Percentiles rank a stretch among this genome's conserved stretches.
Conservation (phyloP, 495 filamentous ascomycete genomes). For the Neurospora sp. region DNA sequence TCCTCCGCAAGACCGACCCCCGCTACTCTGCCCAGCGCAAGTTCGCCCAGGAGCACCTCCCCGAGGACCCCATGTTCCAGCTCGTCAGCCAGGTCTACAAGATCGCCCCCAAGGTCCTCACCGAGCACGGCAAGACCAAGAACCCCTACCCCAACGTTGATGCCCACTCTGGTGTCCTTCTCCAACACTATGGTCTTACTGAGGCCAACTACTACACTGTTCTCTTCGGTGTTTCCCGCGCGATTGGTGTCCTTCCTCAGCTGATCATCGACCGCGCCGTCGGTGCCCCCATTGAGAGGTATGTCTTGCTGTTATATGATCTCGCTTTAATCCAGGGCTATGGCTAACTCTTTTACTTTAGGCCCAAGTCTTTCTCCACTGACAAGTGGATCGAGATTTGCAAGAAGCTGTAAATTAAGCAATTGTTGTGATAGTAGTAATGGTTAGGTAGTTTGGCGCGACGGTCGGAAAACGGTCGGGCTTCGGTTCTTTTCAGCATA, state of each 20-base stretch:
- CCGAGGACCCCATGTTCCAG: conserved; percentile 98
- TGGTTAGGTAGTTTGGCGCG: conserved; percentile 19
- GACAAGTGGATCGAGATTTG: conserved; percentile 89
- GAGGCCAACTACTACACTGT: conserved; percentile 99
- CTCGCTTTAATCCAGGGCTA: neutral
- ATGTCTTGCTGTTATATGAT: conserved; percentile 4
- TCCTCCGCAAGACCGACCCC: conserved; percentile 98
- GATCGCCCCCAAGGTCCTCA: conserved; percentile 94
- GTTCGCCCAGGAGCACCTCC: conserved; percentile 81
- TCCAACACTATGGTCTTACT: conserved; percentile 98
- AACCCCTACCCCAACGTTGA: conserved; percentile 48
- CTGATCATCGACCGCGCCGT: conserved; percentile 98
- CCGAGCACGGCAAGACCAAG: conserved; percentile 99
- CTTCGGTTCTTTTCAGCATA: conserved; percentile 23
- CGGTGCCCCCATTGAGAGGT: conserved; percentile 69
- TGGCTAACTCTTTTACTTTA: conserved; percentile 26
- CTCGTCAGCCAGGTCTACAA: conserved; percentile 99
- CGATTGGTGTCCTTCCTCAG: conserved; percentile 95
- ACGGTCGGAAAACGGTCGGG: conserved; percentile 16
- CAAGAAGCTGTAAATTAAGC: conserved; percentile 63
- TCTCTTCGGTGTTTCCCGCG: conserved; percentile 95
- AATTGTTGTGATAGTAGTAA: conserved; percentile 2
- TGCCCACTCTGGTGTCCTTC: conserved; percentile 89
- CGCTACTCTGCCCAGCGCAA: conserved; percentile 96
- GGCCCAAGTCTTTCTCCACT: conserved; percentile 95